These are phyloP conservation scores for Jimgerdemannia lactiflua DNA, from an alignment of 192 early-diverging fungal species.

Conservation along the genomic window DNA sequence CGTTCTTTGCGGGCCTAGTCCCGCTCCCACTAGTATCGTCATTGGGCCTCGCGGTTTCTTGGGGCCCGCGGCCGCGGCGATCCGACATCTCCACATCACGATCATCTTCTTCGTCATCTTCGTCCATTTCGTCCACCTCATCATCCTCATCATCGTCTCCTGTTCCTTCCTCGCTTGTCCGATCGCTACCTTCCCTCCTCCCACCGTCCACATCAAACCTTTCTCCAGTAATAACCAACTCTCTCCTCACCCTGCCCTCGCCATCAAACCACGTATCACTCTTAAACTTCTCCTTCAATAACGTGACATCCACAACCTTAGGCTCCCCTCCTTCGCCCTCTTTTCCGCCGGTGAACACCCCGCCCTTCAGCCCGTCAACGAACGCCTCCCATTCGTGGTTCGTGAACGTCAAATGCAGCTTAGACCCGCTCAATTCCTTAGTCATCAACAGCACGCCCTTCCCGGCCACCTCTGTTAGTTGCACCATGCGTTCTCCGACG, in stretches of 20 bases:
- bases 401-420: constrained; percentile 34
- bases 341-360: not conserved
- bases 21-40: too few relatives aligned
- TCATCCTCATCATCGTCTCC: not conserved
- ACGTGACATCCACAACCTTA: not conserved
- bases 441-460: constrained; percentile 42
- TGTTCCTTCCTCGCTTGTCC: too few relatives aligned
- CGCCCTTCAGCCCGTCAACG: constrained; percentile 17
- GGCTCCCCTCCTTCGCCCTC: not conserved
- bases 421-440: constrained; percentile 41
- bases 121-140: not conserved
- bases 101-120: not conserved
- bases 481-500: constrained; percentile 34
- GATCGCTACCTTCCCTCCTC: not conserved
- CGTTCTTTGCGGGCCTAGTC: too few relatives aligned
- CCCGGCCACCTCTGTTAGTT: constrained; percentile 30
- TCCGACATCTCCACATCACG: not conserved
- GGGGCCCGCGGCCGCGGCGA: too few relatives aligned
- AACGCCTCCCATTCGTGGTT: constrained; percentile 39
- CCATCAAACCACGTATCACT: not conserved
- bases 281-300: not conserved
- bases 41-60: not conserved
- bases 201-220: not conserved
- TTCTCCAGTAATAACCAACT: not conserved
- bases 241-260: not conserved